These are phyloP conservation scores for Leishmania guyanensis DNA, from an alignment of 208 protist genomes.

Conservation along the genomic window DNA sequence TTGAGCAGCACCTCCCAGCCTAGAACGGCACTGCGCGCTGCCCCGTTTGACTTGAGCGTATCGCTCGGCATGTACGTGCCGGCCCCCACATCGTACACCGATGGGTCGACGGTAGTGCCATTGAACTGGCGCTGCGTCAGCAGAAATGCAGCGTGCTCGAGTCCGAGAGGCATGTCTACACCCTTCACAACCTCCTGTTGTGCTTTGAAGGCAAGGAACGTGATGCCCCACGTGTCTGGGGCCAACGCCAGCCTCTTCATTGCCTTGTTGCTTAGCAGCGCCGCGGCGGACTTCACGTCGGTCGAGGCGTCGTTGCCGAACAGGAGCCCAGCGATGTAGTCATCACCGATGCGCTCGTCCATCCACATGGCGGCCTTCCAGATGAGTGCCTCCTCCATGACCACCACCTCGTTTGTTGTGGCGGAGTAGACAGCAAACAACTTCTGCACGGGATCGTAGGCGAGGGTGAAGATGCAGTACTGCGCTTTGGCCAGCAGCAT, in stretches of 20 bases:
- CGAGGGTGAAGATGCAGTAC: conserved; percentile 84
- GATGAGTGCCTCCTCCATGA: conserved; percentile 46
- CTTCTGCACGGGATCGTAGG: conserved; percentile 37
- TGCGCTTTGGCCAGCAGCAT: conserved; percentile 75
- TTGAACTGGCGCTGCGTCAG: conserved; percentile 64
- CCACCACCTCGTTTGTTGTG: conserved; percentile 77
- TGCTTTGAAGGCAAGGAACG: conserved; percentile 77
- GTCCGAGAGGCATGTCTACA: conserved; percentile 60
- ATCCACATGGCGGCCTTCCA: conserved; percentile 88
- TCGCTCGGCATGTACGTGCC: conserved; percentile 43
- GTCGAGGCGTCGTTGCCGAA: conserved; percentile 64
- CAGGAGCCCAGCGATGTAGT: conserved; percentile 84
- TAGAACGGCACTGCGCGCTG: conserved; percentile 64
- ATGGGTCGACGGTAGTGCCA: conserved; percentile 40
- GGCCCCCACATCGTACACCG: conserved; percentile 56
- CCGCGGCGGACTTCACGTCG: conserved; percentile 45
- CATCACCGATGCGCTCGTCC: conserved; percentile 77
- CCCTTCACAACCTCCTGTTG: conserved; percentile 84
- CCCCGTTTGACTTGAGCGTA: conserved; percentile 21
- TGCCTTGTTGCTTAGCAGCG: conserved; percentile 57
- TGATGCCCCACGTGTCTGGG: conserved; percentile 85
- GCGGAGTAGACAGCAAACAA: conserved; percentile 75
- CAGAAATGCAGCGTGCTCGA: conserved; percentile 83
- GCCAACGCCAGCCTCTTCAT: conserved; percentile 65
- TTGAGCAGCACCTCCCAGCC: conserved; percentile 80